These are phyloP conservation scores for Paramecium bursaria DNA, from an alignment of 73 alveolate species.

Conservation along the genomic window DNA sequence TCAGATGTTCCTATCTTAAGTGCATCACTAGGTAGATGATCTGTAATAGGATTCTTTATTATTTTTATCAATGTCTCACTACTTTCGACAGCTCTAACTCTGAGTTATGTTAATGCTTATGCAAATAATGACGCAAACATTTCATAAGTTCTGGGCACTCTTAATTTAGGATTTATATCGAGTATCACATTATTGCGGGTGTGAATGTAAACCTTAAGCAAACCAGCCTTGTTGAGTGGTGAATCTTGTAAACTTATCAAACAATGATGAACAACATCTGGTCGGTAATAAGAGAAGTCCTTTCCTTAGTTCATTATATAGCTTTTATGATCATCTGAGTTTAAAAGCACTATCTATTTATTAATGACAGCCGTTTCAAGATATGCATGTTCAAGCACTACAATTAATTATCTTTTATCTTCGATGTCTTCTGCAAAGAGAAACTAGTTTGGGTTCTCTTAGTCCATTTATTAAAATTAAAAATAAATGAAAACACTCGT, in stretches of 20 bases:
- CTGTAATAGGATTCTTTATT: constrained; percentile 90
- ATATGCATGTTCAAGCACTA: constrained; percentile 60
- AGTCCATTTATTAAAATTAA: constrained; percentile 23
- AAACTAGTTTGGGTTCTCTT: background rate
- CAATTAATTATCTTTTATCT: constrained; percentile 58
- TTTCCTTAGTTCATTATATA: constrained; percentile 77
- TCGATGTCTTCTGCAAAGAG: constrained; percentile 55
- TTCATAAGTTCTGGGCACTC: constrained; percentile 95
- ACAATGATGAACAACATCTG: constrained; percentile 96
- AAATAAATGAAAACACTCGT: background rate
- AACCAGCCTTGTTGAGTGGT: constrained; percentile 95
- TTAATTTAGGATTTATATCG: constrained; percentile 87
- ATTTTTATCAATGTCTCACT: constrained; percentile 88
- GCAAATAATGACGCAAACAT: constrained; percentile 94
- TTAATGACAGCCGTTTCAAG: constrained; percentile 54
- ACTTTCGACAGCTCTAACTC: constrained; percentile 86
- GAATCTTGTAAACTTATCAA: constrained; percentile 89
- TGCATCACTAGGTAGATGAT: constrained; percentile 91
- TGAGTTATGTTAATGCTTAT: constrained; percentile 83
- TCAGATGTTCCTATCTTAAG: constrained; percentile 92
- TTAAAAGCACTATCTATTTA: constrained; percentile 76
- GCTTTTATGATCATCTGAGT: constrained; percentile 86
- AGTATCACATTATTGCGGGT: constrained; percentile 89
- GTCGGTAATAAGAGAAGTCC: constrained; percentile 92
- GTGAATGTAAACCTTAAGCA: constrained; percentile 85